Evolutionary conservation across 2,329 filamentous ascomycete species (phyloP).

Genomic region (Exophiala sideris): DNA sequence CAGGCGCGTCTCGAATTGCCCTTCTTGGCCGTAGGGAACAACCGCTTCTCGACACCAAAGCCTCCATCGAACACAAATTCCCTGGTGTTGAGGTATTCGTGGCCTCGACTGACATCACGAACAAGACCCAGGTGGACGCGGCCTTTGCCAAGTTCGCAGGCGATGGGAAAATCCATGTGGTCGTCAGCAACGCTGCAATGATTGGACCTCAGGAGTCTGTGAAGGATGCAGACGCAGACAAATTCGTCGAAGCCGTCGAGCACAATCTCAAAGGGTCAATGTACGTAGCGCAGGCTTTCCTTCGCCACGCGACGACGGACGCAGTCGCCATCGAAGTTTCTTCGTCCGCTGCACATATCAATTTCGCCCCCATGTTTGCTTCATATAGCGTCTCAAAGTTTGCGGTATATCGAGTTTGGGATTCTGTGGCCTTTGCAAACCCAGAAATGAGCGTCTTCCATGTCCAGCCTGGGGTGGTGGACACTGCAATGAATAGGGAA

Average conservation of each 20-base stretch:
- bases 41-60: slow-evolving; percentile 38
- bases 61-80: slow-evolving; percentile 35
- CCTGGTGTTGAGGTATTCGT: slow-evolving; percentile 35
- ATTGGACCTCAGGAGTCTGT: not conserved
- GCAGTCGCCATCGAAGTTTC: slow-evolving; percentile 3
- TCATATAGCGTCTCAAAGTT: slow-evolving; percentile 43
- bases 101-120: slow-evolving; percentile 35
- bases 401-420: slow-evolving; percentile 39
- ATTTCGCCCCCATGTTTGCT: not conserved
- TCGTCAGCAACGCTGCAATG: slow-evolving; percentile 5
- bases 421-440: slow-evolving; percentile 41
- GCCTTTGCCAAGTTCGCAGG: slow-evolving; percentile 33
- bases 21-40: slow-evolving; percentile 43
- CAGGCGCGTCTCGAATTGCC: slow-evolving; percentile 44
- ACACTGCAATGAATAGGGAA: slow-evolving; percentile 13
- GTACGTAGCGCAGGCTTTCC: slow-evolving; percentile 5
- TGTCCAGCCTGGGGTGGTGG: slow-evolving; percentile 41
- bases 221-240: not conserved
- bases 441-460: slow-evolving; percentile 39
- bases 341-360: slow-evolving; percentile 1
- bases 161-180: not conserved
- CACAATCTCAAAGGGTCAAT: slow-evolving; percentile 1
- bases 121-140: slow-evolving; percentile 32
- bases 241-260: slow-evolving; percentile 1
- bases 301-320: not conserved